phyloP scores from a whole-genome alignment of 345 rosid species.

The Syzygium jambos region DNA sequence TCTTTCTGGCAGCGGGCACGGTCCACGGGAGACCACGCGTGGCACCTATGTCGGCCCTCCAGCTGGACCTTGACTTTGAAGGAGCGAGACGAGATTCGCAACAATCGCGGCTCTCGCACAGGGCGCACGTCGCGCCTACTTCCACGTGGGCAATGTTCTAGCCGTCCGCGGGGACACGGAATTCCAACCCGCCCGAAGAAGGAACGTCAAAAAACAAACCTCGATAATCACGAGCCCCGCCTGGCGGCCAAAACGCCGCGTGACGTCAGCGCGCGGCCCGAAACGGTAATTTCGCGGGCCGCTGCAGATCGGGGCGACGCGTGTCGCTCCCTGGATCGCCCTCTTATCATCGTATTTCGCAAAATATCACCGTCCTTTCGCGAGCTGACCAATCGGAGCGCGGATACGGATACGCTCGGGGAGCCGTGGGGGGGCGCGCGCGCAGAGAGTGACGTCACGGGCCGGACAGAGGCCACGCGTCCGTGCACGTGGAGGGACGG shows the following conservation, averaged over 20 bases:
- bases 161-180: background rate
- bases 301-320: background rate
- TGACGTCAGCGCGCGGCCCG: background rate
- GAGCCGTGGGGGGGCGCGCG: background rate
- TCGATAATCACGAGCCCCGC: background rate
- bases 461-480: background rate
- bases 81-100: background rate
- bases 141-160: background rate
- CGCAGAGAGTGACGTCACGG: background rate
- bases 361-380: background rate
- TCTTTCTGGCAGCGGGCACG: background rate
- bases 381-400: background rate
- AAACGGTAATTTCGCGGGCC: background rate
- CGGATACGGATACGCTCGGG: background rate
- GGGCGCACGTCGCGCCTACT: background rate
- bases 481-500: background rate
- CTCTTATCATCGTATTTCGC: background rate
- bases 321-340: background rate
- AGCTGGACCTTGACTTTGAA: background rate
- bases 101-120: background rate
- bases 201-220: background rate
- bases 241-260: background rate
- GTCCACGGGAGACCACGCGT: background rate
- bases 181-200: background rate
- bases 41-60: background rate